These are phyloP conservation scores for Mycena rebaudengoi DNA, from an alignment of 768 basidiomycete species.

Conservation along the genomic window DNA sequence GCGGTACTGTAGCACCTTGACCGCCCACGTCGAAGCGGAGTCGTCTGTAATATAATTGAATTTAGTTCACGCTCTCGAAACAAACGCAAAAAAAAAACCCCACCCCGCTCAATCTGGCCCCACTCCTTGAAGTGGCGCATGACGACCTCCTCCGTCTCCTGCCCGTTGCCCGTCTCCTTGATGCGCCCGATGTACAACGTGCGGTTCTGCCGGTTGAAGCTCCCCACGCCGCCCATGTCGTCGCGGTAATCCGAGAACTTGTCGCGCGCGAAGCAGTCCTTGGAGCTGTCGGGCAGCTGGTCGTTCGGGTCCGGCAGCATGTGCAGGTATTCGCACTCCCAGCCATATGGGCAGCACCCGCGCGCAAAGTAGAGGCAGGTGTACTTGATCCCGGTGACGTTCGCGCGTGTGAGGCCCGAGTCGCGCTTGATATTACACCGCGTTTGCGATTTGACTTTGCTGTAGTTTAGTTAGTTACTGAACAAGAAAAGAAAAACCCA, in stretches of 20 bases:
- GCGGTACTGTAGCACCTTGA: conserved; percentile 92
- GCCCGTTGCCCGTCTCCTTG: conserved; percentile 87
- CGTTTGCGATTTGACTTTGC: conserved; percentile 94
- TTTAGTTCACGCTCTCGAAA: neutral
- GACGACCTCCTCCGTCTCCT: conserved; percentile 93
- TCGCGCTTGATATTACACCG: conserved; percentile 90
- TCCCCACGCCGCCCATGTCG: conserved; percentile 99
- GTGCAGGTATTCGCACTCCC: conserved; percentile 98
- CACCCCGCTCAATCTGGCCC: conserved; percentile 93
- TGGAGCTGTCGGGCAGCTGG: conserved; percentile 86
- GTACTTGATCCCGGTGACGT: conserved; percentile 92
- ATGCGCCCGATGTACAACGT: conserved; percentile 96
- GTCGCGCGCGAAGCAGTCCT: conserved; percentile 97
- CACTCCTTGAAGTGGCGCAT: conserved; percentile 94
- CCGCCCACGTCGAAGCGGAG: conserved; percentile 50
- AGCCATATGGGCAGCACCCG: conserved; percentile 97
- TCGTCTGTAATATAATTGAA: conserved; percentile 34
- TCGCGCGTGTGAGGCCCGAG: conserved; percentile 93
- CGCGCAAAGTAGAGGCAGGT: conserved; percentile 95
- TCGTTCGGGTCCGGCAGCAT: conserved; percentile 77
- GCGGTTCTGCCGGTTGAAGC: conserved; percentile 92
- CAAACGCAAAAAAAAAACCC: conserved; percentile 33
- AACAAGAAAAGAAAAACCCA: conserved; percentile 23
- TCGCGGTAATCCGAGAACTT: conserved; percentile 98
- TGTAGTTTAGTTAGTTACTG: conserved; percentile 39